phyloP scores from a whole-genome alignment of 106 monocot genomes.

The Phalaenopsis equestris region DNA sequence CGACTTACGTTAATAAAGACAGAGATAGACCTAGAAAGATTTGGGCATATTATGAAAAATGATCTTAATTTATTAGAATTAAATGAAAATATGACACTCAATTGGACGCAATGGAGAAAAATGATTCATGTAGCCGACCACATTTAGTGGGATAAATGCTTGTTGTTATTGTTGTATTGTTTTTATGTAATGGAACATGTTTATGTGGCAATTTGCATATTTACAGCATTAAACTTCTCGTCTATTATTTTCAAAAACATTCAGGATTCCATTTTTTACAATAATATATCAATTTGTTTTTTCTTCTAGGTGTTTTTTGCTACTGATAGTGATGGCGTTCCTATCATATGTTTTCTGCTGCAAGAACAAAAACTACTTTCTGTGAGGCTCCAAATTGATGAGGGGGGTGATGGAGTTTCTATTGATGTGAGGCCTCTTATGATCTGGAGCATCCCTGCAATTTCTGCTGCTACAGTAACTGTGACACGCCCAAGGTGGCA shows the following conservation, averaged over 20 bases:
- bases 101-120: no score
- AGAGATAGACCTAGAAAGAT: no score
- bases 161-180: no score
- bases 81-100: no score
- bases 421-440: slow-evolving; percentile 60
- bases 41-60: no score
- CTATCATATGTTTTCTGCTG: slow-evolving; percentile 75
- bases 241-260: neutral
- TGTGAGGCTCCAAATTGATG: slow-evolving; percentile 62
- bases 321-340: slow-evolving; percentile 70
- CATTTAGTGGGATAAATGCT: no score
- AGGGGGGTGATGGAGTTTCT: slow-evolving; percentile 36
- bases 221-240: neutral
- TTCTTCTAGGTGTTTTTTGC: slow-evolving; percentile 71
- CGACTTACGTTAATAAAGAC: no score
- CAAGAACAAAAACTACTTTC: slow-evolving; percentile 78
- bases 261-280: neutral
- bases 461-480: slow-evolving; percentile 68
- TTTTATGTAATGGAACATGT: neutral
- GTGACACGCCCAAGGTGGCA: slow-evolving; percentile 84
- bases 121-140: no score
- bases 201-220: neutral
- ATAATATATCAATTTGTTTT: slow-evolving; percentile 1
- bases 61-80: no score
- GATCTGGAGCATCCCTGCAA: slow-evolving; percentile 77